Conservation (phyloP, 768 basidiomycete species). For the Lentinula sp. region DNA sequence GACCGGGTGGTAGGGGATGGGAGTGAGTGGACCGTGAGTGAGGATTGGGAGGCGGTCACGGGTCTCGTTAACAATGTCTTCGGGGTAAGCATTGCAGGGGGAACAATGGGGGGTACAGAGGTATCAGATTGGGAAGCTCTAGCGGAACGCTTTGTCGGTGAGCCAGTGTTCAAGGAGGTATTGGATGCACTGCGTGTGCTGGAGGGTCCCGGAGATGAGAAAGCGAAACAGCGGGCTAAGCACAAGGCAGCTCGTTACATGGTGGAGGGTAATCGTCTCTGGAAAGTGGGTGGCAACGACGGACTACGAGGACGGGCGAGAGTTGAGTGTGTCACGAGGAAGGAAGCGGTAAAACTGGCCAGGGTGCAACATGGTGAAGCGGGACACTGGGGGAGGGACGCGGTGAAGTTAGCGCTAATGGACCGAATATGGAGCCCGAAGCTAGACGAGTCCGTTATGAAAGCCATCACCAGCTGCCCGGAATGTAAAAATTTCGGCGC, state of each 20-base stretch:
- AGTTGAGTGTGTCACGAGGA: conserved; percentile 1
- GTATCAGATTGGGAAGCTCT: neutral
- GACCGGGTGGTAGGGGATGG: no score
- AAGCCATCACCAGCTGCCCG: conserved; percentile 16
- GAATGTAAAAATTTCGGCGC: conserved; percentile 4
- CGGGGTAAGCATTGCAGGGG: neutral
- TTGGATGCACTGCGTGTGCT: neutral
- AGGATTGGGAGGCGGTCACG: no score
- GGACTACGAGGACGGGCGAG: neutral
- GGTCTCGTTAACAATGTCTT: conserved; percentile 10
- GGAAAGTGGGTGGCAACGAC: conserved; percentile 8
- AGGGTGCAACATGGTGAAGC: neutral
- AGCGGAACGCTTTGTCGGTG: neutral
- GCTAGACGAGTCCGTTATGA: conserved; percentile 16
- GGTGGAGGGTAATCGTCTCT: conserved; percentile 17
- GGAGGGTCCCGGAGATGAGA: neutral
- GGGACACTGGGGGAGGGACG: conserved; percentile 12
- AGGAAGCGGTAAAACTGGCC: conserved; percentile 12
- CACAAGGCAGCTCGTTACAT: conserved; percentile 13
- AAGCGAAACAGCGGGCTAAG: conserved; percentile 7
- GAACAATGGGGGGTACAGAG: neutral
- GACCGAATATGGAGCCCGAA: conserved; percentile 11
- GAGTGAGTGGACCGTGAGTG: no score
- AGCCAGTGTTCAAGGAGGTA: conserved; percentile 1
- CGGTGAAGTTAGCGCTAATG: conserved; percentile 8